Base-by-base conservation (phyloP, 2,329 filamentous ascomycete genomes). In the Xylaria sp. region DNA sequence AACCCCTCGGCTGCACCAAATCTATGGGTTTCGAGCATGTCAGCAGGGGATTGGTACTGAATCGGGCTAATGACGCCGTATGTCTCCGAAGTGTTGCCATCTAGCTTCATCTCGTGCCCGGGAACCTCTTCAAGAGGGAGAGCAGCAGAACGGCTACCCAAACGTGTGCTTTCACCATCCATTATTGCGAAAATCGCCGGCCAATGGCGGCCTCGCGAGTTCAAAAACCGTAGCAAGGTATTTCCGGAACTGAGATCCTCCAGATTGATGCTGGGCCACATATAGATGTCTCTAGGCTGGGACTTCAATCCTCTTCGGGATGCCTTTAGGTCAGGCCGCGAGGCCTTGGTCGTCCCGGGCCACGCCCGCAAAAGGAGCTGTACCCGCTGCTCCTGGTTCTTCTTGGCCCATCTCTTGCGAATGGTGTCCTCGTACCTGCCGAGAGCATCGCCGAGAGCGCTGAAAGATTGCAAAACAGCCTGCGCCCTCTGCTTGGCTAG, bases 321-420 rank as follows among this genome's bases (percentile, higher is more conserved):
- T 12, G 42, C 64, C 5, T 51, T 42, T 17, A 67, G 39, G 19
- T 69, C 67, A 14, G 67, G 67, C 24, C 57, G 67, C 47, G 61
- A 56, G 14, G 51, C 4, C 3, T 24, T n/a, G 5, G 58, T 21
- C 67, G 62, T 69, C 24, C 32, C 62, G 7, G 62, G 62, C 67
- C 62, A 69, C 17, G 47, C 36, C 32, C 39, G 50, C 19, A 69
- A 45, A 21, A 69, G 54, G 24, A 65, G 58, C 32, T 53, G 57
- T 34, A 53, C 61, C 34, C 66, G 55, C 45, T 68, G 55, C 14
- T 50, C 48, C 11, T 78, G 79, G 1, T 79, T 82, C 75, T 87
- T 88, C 72, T 88, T 88, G 1, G 71, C 64, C 87, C 86, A 90
- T 42, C 86, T 81, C 68, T 82, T 85, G 58, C 82, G 82, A 7